Base-by-base conservation (phyloP, 1,284 basidiomycete genomes). In the Malassezia yamatoensis region DNA sequence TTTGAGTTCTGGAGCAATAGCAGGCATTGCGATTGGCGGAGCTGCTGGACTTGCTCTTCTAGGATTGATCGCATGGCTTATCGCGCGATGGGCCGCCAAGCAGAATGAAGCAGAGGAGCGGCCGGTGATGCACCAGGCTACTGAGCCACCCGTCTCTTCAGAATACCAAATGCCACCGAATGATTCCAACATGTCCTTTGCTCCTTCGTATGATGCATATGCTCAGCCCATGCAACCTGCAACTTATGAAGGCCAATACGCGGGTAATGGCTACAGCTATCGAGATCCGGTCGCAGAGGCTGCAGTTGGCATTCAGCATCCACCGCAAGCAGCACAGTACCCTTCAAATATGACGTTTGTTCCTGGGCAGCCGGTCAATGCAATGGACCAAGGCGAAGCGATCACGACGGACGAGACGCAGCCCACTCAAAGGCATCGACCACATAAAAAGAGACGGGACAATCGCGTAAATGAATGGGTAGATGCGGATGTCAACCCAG, bases 1-100 rank as follows among this genome's bases (percentile, higher is more conserved):
- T 24, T 41, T 55, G 18, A 57, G 54, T 10, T 35, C 18, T 9
- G 54, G 54, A 8, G 54, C 54, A 4, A 44, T 57, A 35, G 54
- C 36, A 16, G 54, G 54, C 8, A 57, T 57, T 37, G 54, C 41
- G 6, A 45, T 57, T 9, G 54, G 54, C 18, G 35, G 33, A 18
- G 47, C 42, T 24, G 47, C 41, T 13, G 47, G 40, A 12, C 41
- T 55, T 8, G 21, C 18, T 6, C 42, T 50, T 3, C 24, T 55
- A 11, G 53, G 29, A 4, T 33, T 50, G 3, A 38, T 55, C 8
- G 48, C 53, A 9, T 50, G 41, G 40, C 36, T 50, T 5, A 20
- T 55, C n/a, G 48, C 48, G 16, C 47, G 53, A 36, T 50, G 53
- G 48, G 16, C 16, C 6, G 20, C 52, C 2, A 40, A 18, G 4